These are phyloP conservation scores for Cichorium intybus DNA, from an alignment of 140 eudicot genomes.

Conservation along the genomic window DNA sequence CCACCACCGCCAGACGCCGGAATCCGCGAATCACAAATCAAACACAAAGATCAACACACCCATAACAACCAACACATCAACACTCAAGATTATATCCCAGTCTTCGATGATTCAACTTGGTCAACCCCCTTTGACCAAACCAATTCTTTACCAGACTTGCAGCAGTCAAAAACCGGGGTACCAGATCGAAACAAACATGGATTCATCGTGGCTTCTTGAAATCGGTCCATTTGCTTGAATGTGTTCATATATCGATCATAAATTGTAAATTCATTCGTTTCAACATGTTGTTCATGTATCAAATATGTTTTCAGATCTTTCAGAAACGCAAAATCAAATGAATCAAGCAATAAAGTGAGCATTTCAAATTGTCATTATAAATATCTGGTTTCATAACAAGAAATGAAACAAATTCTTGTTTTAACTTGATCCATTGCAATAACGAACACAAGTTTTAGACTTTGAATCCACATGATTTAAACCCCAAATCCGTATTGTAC, in stretches of 20 bases:
- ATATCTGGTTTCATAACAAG: conserved; percentile 10
- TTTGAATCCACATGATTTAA: conserved; percentile 30
- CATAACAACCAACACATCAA: neutral
- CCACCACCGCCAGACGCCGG: conserved; percentile 17
- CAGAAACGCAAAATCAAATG: neutral
- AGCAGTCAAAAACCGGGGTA: conserved; percentile 1
- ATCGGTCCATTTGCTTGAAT: conserved; percentile 23
- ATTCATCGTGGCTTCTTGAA: conserved; percentile 34
- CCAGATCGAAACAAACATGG: conserved; percentile 19
- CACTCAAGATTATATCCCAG: neutral
- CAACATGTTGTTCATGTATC: neutral
- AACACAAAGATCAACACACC: conserved; percentile 8
- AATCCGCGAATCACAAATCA: neutral
- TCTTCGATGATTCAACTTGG: conserved; percentile 12
- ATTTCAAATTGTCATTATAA: conserved; percentile 17
- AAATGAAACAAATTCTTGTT: conserved; percentile 7
- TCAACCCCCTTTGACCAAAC: neutral
- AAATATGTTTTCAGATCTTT: conserved; percentile 9
- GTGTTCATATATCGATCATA: neutral
- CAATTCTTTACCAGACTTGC: conserved; percentile 5
- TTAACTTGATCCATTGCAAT: conserved; percentile 47
- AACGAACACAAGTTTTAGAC: conserved; percentile 31
- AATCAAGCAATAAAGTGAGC: conserved; percentile 11
- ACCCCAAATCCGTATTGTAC: conserved; percentile 63
- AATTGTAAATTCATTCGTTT: conserved; percentile 11